Base-by-base conservation (phyloP, 2,329 filamentous ascomycete genomes). In the Talaromyces sp. region DNA sequence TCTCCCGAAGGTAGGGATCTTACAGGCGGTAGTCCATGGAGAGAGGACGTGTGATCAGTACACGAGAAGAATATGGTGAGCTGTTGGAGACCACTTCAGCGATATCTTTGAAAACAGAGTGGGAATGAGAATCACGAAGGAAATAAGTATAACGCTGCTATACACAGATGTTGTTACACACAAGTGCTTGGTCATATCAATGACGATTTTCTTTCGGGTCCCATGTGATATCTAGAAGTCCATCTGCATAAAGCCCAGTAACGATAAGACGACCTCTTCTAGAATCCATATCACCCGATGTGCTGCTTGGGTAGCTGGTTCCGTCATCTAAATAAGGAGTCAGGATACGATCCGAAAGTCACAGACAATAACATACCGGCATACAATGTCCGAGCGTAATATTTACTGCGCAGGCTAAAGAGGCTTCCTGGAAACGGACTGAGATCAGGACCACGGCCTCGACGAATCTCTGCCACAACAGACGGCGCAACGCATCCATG, bases 211-310 rank as follows among this genome's bases (percentile, higher is more conserved):
- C 58, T 45, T 43, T 62, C n/a, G 60, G 60, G 28, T 62, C 52
- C 60, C 60, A 63, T 13, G 61, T 61, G 28, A 63, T 63, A 54
- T 60, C 54, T 25, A 63, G 57, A 28, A 63, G 53, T 11, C 62
- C 62, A 19, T 63, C 56, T 31, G 58, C 62, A 43, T 63, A 63
- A 21, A 63, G 43, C 13, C 59, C 57, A 36, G 46, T 56, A 13
- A 62, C 43, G 19, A 63, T 56, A 52, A 63, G 52, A 17, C 57
- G 61, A 10, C 61, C 61, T 43, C 61, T 52, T 45, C 58, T 63
- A 22, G 61, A 62, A 36, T 63, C 62, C 51, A 63, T 51, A 15
- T 57, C 41, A 10, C 62, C 59, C n/a, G 62, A 56, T 17, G 51
- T 61, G 48, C 59, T 60, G 40, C 48, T 58, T 11, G 61, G 56